Base-by-base conservation (phyloP, 2,329 filamentous ascomycete genomes). In the Neocucurbitaria cava region DNA sequence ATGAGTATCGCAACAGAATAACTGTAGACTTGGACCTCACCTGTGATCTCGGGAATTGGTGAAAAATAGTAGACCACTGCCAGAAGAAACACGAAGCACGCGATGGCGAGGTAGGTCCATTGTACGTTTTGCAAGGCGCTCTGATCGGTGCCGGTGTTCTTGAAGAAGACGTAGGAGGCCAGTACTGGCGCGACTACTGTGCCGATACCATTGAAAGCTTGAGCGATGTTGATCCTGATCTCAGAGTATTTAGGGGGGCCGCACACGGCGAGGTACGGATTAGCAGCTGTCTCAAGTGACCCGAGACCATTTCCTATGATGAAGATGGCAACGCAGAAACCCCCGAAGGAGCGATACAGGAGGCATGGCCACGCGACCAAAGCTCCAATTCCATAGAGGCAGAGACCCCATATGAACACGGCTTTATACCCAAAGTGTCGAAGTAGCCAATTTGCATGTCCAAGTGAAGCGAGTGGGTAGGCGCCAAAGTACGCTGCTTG, bases 91-190 rank as follows among this genome's bases (percentile, higher is more conserved):
- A 87, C 84, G 54, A 88, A 88, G 58, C 78, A 77, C 2, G 85
- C 86, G 28, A 88, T 85, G 4, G 83, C 85, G 2, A 88, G 78
- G 62, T 89, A 89, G 1, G 84, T 82, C 84, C 85, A 88, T 68
- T 88, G 86, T 8, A 88, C 85, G 48, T 83, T 87, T 60, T 78
- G 75, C 48, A 88, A 71, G 3, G 81, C 79, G n/a, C 80, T 70
- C 9, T 72, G 74, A 45, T 78, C 79, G 30, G 82, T 77, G 30
- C 80, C 77, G 0, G 80, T 82, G 46, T 83, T 76, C 38, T 81
- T 81, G 70, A 88, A 88, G 74, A 89, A 87, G 44, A 87, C 85
- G 45, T 84, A 83, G 2, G 80, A 82, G 0, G 82, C 85, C 7
- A 88, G 74, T 1, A 88, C 80, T 0, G 85, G 86, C 0, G 84